Conservation (phyloP, 371 early-diverging fungal genomes). For the Sporodiniella umbellata region DNA sequence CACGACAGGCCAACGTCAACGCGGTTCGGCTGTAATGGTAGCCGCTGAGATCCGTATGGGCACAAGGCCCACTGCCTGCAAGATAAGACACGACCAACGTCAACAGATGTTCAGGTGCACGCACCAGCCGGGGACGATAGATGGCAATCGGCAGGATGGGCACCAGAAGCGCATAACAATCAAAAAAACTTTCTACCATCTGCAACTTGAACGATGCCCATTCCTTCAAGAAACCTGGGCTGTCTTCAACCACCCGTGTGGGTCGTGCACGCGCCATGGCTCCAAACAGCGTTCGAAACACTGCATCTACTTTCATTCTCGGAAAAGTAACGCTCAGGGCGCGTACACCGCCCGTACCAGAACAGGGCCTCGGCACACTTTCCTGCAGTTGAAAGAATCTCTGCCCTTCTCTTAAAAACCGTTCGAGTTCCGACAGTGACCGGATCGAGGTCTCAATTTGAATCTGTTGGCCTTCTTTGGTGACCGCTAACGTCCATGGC, state of each 20-base stretch:
- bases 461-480: conserved; percentile 2
- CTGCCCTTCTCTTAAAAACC: conserved; percentile 8
- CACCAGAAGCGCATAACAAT: conserved; percentile 10
- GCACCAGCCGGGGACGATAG: conserved; percentile 13
- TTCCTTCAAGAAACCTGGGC: neutral
- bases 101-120: conserved; percentile 16
- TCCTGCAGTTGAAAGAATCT: neutral
- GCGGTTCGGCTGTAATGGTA: conserved; percentile 11
- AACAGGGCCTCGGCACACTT: neutral
- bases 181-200: conserved; percentile 22
- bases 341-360: neutral
- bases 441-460: conserved; percentile 11
- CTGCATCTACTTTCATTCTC: conserved; percentile 1
- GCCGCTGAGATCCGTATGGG: conserved; percentile 11
- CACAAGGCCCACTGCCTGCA: conserved; percentile 19
- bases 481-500: conserved; percentile 7
- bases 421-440: conserved; percentile 14
- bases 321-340: conserved; percentile 1
- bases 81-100: conserved; percentile 16
- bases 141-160: conserved; percentile 23
- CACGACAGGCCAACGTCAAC: conserved; percentile 14
- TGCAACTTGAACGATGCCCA: neutral
- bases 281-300: neutral
- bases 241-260: neutral
- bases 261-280: neutral